A percentile compares a stretch with the other conserved stretches of the same genome.
These are phyloP conservation scores for Podaxis carcinomalis DNA, from an alignment of 768 basidiomycete genomes.

Conservation along the genomic window DNA sequence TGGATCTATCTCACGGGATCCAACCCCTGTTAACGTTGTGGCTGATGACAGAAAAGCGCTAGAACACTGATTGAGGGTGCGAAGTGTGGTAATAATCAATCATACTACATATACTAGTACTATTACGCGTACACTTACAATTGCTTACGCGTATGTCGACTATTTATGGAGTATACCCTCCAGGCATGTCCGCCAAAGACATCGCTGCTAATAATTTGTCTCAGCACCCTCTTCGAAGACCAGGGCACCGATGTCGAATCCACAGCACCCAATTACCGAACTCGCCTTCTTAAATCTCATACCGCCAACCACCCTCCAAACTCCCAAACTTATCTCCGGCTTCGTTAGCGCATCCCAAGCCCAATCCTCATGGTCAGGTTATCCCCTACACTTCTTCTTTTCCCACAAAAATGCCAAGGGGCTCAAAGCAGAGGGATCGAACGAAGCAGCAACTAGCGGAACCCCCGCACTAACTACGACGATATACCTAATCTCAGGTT, in stretches of 20 bases:
- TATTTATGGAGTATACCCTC: background rate
- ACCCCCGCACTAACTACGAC: background rate
- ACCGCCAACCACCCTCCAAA: constrained; percentile 24
- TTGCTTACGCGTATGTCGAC: background rate
- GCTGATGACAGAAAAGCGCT: background rate
- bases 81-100: background rate
- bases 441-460: background rate
- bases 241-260: background rate
- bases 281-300: constrained; percentile 32
- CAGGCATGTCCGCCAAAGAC: background rate
- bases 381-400: constrained; percentile 36
- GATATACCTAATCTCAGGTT: constrained; percentile 40
- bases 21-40: background rate
- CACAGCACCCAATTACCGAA: constrained; percentile 33
- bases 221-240: background rate
- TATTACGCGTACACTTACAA: background rate
- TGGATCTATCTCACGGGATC: background rate
- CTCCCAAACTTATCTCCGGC: constrained; percentile 22
- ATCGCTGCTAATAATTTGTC: background rate
- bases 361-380: constrained; percentile 38
- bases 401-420: constrained; percentile 18
- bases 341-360: constrained; percentile 26
- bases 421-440: background rate
- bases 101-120: background rate
- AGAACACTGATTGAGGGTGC: background rate